These are phyloP conservation scores for Letharia lupina DNA, from an alignment of 495 filamentous ascomycete genomes.

Conservation along the genomic window DNA sequence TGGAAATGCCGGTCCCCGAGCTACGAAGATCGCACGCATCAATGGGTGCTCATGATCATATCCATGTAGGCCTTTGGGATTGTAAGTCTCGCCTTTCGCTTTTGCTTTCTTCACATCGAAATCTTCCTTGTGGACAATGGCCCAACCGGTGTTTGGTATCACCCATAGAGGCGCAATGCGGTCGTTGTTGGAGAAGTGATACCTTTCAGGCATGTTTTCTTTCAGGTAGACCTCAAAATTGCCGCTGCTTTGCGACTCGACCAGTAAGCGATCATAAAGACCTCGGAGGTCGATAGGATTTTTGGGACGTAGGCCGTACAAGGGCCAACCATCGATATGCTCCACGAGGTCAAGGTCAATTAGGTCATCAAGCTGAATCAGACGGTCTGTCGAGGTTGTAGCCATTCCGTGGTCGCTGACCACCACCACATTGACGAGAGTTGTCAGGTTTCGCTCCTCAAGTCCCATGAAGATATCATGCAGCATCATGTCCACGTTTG, in stretches of 20 bases:
- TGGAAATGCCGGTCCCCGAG: conserved; percentile 44
- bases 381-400: conserved; percentile 68
- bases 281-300: conserved; percentile 33
- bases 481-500: conserved; percentile 69
- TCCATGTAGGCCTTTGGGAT: conserved; percentile 43
- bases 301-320: conserved; percentile 65
- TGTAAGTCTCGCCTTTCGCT: conserved; percentile 32
- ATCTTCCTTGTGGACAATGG: conserved; percentile 41
- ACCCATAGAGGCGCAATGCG: conserved; percentile 48
- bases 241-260: conserved; percentile 46
- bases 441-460: conserved; percentile 70
- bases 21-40: conserved; percentile 48
- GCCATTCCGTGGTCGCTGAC: conserved; percentile 99
- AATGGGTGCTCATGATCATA: conserved; percentile 45
- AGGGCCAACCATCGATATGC: conserved; percentile 90
- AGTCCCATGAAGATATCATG: conserved; percentile 65
- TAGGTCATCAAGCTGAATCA: conserved; percentile 89
- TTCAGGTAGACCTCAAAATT: conserved; percentile 58
- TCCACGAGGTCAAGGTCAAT: conserved; percentile 65
- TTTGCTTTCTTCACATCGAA: conserved; percentile 37
- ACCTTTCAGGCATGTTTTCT: conserved; percentile 43
- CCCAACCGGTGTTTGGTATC: conserved; percentile 46
- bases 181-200: conserved; percentile 42
- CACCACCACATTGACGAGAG: conserved; percentile 92
- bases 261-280: conserved; percentile 31